Base-by-base conservation (phyloP, 1,139 yeast genomes). In the Petasospora fabianii region DNA sequence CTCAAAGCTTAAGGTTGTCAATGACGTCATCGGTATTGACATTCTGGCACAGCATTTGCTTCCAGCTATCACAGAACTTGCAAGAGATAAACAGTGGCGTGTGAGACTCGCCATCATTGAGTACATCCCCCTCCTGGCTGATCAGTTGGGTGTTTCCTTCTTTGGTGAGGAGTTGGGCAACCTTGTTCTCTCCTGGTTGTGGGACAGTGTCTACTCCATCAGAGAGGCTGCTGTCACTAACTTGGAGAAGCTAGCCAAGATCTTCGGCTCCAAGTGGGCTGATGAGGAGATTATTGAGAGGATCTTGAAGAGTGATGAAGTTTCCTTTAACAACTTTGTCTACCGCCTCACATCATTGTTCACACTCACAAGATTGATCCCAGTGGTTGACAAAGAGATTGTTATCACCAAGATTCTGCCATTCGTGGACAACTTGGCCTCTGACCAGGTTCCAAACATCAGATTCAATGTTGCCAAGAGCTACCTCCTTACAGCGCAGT, bases 31-130 rank as follows among this genome's bases (percentile, higher is more conserved):
- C 55, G 98, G 98, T 24, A 87, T 92, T 52, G 90, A 84, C 54
- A 69, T 85, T 50, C 71, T 94, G 51, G 81, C 95, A 28, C 90
- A 90, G 54, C 83, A 88, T 36, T 72, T 94, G 48, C 71, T 94
- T 50, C 99, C 99, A 6, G 98, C 98, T 3, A 90, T 94, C 48
- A 83, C 96, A 18, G 97, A 92, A 54, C 74, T 94, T 50, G 97
- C 98, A 8, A 94, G 88, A 60, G 98, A 94, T 65, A 83, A 83
- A 55, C 94, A 90, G 59, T 94, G 99, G 99, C 79, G 98, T 57
- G 97, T 94, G 21, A 80, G 98, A 58, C 73, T 94, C 60, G 98
- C 98, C 13, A 92, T 94, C 48, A 94, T 94, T 58, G 96, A 94
- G 61, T 94, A 94, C 64, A 87, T 90, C 53, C 99, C 99, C 18